phyloP scores from a whole-genome alignment of 306 rosid species.

The Cicer yamashitae region DNA sequence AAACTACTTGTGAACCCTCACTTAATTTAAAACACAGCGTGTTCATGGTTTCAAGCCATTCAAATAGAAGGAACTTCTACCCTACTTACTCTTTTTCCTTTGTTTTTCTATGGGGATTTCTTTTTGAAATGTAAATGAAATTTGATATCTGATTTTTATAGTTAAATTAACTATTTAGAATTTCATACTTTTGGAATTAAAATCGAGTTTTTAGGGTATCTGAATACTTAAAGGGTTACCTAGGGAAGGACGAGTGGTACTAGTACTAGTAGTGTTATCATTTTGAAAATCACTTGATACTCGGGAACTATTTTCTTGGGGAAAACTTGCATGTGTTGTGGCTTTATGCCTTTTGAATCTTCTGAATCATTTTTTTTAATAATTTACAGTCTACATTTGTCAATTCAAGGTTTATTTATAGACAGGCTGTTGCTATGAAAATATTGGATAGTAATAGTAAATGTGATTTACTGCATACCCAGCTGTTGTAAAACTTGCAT shows the following conservation, averaged over 20 bases:
- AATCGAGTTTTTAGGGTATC: background rate
- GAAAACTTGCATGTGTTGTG: background rate
- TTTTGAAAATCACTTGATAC: background rate
- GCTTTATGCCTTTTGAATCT: conserved; percentile 1
- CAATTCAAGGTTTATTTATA: background rate
- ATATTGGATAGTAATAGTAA: background rate
- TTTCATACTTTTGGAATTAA: background rate
- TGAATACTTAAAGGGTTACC: background rate
- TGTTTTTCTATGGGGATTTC: background rate
- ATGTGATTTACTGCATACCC: background rate
- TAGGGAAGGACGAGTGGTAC: conserved; percentile 2
- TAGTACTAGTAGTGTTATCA: background rate
- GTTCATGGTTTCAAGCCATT: background rate
- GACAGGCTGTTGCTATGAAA: background rate
- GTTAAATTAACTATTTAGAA: background rate
- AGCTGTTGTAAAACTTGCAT: background rate
- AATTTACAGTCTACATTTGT: background rate
- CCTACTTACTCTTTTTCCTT: background rate
- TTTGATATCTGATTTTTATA: background rate
- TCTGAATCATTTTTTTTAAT: background rate
- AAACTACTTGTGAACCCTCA: background rate
- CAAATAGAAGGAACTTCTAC: background rate
- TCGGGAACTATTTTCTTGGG: conserved; percentile 1
- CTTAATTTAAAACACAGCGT: background rate
- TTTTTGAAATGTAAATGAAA: background rate